Conservation (phyloP, 2,329 filamentous ascomycete species). For the Colletotrichum caudatum region DNA sequence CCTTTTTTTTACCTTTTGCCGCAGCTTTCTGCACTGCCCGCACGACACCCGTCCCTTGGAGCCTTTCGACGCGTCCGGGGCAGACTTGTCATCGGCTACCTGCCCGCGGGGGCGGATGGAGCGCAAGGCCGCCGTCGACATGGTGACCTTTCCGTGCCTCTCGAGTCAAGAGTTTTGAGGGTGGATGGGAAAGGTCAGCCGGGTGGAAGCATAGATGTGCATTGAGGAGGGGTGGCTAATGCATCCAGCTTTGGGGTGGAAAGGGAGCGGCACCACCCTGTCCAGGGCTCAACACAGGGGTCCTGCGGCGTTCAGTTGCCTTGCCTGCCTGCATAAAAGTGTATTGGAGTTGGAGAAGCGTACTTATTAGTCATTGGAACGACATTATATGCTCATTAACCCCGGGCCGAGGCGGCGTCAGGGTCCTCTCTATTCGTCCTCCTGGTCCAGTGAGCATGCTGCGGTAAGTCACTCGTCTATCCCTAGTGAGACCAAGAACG, state of each 20-base stretch:
- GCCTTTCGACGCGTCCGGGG: background rate
- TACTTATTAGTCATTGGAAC: background rate
- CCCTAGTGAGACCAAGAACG: background rate
- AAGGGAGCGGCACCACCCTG: background rate
- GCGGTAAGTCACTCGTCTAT: slow-evolving; percentile 5
- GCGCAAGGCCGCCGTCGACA: slow-evolving; percentile 26
- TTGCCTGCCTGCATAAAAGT: too few species aligned
- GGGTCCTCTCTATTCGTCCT: background rate
- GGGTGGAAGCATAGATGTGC: background rate
- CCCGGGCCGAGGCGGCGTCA: slow-evolving; percentile 3
- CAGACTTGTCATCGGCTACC: slow-evolving; percentile 3
- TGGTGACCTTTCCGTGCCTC: background rate
- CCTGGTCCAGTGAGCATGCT: slow-evolving; percentile 1
- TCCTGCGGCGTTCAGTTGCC: background rate
- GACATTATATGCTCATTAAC: background rate
- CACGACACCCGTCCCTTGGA: slow-evolving; percentile 30
- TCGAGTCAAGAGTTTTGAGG: background rate
- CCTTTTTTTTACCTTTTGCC: slow-evolving; percentile 25
- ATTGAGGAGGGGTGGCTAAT: background rate
- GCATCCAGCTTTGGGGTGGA: background rate
- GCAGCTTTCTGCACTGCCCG: slow-evolving; percentile 29
- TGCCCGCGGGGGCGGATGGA: slow-evolving; percentile 19
- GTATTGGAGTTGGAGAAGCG: background rate
- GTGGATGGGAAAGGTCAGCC: background rate
- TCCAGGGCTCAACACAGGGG: background rate